A percentile compares a stretch with the other conserved stretches of the same genome.
These are phyloP conservation scores for Stropharia rugosoannulata DNA, from an alignment of 768 basidiomycete species.

Conservation along the genomic window DNA sequence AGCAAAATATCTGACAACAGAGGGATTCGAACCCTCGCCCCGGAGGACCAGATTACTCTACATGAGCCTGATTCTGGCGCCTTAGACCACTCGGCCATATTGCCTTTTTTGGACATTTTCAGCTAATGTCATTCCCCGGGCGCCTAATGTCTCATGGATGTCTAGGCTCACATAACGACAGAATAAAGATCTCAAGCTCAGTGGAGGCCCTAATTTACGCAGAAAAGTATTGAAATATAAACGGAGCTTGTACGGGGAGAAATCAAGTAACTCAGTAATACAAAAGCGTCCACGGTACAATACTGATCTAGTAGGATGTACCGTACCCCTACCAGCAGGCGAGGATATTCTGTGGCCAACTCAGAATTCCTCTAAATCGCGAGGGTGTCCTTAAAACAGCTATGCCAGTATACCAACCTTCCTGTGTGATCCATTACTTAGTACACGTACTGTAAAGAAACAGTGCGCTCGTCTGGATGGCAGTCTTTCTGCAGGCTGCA, in stretches of 20 bases:
- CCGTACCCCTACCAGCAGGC: neutral
- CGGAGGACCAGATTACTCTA: slow-evolving; percentile 19
- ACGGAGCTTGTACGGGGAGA: no score
- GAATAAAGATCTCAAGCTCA: no score
- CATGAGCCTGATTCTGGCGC: slow-evolving; percentile 9
- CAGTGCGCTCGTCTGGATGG: neutral
- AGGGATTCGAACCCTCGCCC: slow-evolving; percentile 28
- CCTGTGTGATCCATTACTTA: neutral
- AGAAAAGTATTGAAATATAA: no score
- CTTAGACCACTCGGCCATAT: slow-evolving; percentile 14
- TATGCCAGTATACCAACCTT: neutral
- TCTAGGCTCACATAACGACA: no score
- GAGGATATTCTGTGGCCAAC: neutral
- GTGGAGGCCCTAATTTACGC: no score
- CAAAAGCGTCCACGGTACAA: slow-evolving; percentile 1
- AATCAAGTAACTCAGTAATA: no score
- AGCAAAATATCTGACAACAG: slow-evolving; percentile 19
- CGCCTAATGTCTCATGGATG: no score
- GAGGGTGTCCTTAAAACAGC: neutral
- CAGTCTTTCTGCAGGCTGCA: neutral
- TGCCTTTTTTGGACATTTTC: neutral
- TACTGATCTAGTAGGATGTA: neutral
- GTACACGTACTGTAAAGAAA: neutral
- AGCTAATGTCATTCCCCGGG: no score
- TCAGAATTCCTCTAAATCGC: neutral